Evolutionary conservation across 2,329 filamentous ascomycete genomes (phyloP), one percentile per base, ranked within the genome.

Genomic region (Rhinocladiella mackenziei): DNA sequence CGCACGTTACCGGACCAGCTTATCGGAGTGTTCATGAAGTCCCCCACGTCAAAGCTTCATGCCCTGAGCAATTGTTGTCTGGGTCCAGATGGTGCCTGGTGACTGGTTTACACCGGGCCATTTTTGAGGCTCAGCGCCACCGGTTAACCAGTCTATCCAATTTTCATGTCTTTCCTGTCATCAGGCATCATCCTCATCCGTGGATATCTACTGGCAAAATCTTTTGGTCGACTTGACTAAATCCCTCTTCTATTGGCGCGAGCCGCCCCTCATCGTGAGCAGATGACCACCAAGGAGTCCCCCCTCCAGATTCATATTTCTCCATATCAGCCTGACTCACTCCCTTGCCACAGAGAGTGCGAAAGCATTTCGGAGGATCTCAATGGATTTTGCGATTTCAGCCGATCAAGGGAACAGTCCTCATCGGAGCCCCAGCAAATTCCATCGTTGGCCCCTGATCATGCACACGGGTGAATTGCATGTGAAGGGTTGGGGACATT

Each of bases 41-140:
- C 23, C 23, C 23, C n/a, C n/a, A n/a, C n/a, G n/a, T n/a, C n/a
- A n/a, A n/a, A n/a, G n/a, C n/a, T n/a, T 26, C 23, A 7, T 7
- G 23, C 23, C 23, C 11, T 11, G 7, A 26, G 23, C 23, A 7
- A 7, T 7, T 26, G 23, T 7, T 11, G 7, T 26, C 23, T 26
- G 11, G 23, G 23, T 11, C 7, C 23, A 7, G 23, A n/a, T n/a
- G n/a, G n/a, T n/a, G n/a, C n/a, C n/a, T n/a, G n/a, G n/a, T n/a
- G n/a, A n/a, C n/a, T n/a, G 5, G 28, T 30, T 30, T 30, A 10
- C 28, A 30, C 28, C 11, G 28, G 11, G 32, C 32, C 3, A 5
- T 23, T 23, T 11, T 15, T 35, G 32, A 35, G 32, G 17, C 32
- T 35, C 32, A 35, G 32, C 32, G 32, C 14, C 17, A 14, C 32